Evolutionary conservation across 1,139 yeast genomes (phyloP).

Genomic region (Meyerozyma guilliermondii): DNA sequence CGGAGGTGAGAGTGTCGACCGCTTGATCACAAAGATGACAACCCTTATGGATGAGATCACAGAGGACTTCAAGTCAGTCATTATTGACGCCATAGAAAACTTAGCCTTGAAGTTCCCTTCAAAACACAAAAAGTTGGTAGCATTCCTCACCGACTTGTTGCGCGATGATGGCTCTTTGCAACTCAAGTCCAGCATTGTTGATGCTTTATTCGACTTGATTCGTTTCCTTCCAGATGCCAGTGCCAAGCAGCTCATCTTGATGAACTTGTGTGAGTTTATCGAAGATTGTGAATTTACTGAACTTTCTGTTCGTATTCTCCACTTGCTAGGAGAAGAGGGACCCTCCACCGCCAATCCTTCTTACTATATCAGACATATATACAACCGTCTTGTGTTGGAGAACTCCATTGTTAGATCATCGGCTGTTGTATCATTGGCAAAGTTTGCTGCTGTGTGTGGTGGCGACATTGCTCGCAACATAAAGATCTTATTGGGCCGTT

Average conservation of each 20-base stretch:
- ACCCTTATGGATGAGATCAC: conserved; percentile 90
- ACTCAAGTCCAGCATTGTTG: conserved; percentile 84
- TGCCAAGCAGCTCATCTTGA: conserved; percentile 81
- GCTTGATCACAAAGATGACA: conserved; percentile 81
- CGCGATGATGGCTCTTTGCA: conserved; percentile 87
- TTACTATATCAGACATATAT: conserved; percentile 89
- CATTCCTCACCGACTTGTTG: conserved; percentile 77
- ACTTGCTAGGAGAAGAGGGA: conserved; percentile 90
- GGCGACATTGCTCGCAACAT: conserved; percentile 64
- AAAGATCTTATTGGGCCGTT: conserved; percentile 71
- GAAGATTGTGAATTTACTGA: conserved; percentile 98
- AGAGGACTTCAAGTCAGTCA: conserved; percentile 92
- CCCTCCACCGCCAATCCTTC: conserved; percentile 86
- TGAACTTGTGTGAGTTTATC: conserved; percentile 90
- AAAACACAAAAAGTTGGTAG: conserved; percentile 77
- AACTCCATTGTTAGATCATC: conserved; percentile 94
- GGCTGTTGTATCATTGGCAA: conserved; percentile 88
- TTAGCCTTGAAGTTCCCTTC: conserved; percentile 90
- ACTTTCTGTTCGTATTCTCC: conserved; percentile 84
- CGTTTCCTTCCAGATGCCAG: conserved; percentile 69
- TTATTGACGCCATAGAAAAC: conserved; percentile 90
- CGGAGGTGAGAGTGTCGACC: conserved; percentile 71
- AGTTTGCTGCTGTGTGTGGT: conserved; percentile 81
- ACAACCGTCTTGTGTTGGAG: conserved; percentile 93
- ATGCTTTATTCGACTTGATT: conserved; percentile 87